These are phyloP conservation scores for Leccinum disarticulatum DNA, from an alignment of 768 basidiomycete species.

Conservation along the genomic window DNA sequence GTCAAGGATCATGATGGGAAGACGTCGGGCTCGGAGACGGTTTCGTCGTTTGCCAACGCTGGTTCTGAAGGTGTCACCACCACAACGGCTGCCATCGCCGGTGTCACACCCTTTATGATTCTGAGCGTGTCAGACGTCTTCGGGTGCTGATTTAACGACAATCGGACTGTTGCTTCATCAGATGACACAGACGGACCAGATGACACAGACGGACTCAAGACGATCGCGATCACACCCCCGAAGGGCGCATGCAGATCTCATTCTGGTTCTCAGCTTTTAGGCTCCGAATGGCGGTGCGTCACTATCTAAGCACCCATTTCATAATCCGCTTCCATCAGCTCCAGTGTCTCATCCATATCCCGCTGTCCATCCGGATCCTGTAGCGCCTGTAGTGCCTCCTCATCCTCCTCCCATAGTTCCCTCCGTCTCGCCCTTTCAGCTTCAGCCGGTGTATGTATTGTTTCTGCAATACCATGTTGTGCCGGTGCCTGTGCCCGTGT, in stretches of 20 bases:
- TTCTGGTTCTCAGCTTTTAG: constrained; percentile 1
- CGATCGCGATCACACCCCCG: constrained; percentile 5
- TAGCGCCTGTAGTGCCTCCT: neutral
- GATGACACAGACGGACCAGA: neutral
- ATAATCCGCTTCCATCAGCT: constrained; percentile 13
- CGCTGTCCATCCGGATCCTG: constrained; percentile 2
- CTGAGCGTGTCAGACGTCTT: constrained; percentile 12
- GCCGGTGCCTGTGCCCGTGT: no score
- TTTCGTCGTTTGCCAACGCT: neutral
- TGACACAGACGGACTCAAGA: constrained; percentile 5
- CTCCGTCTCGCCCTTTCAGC: constrained; percentile 16
- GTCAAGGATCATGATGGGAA: neutral
- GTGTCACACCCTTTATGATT: constrained; percentile 22
- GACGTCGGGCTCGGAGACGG: neutral
- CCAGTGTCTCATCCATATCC: constrained; percentile 3
- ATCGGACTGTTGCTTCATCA: neutral
- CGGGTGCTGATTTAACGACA: neutral
- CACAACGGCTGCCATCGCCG: neutral
- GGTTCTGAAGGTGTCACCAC: neutral
- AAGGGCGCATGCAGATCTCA: neutral
- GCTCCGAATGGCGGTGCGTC: constrained; percentile 4
- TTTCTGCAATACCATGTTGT: constrained; percentile 19
- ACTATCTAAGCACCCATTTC: neutral
- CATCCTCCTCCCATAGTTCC: constrained; percentile 14
- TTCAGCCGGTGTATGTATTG: constrained; percentile 20